Evolutionary conservation across 2,329 filamentous ascomycete genomes (phyloP).

Genomic region (Bisporella sp.): DNA sequence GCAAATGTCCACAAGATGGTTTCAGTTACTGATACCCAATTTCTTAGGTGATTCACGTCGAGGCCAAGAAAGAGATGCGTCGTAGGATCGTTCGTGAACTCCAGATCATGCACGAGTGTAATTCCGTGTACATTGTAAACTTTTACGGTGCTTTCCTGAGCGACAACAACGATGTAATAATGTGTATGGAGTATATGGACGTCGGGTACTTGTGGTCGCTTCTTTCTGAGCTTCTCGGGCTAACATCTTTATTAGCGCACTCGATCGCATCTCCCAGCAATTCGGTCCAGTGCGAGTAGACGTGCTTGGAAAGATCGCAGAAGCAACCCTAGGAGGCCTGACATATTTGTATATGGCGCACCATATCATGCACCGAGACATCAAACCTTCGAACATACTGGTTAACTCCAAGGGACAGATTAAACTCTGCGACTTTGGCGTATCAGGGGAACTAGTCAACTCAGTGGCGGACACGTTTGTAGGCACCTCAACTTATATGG

Average conservation of each 20-base stretch:
- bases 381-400: constrained; percentile 96
- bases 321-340: constrained; percentile 86
- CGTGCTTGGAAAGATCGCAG: constrained; percentile 94
- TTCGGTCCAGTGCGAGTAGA: constrained; percentile 95
- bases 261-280: constrained; percentile 88
- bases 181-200: constrained; percentile 99
- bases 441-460: constrained; percentile 96
- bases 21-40: not conserved
- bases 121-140: constrained; percentile 92
- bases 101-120: constrained; percentile 97
- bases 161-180: constrained; percentile 93
- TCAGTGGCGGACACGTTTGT: constrained; percentile 98
- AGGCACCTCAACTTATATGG: constrained; percentile 98
- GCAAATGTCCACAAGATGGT: not conserved
- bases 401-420: constrained; percentile 92
- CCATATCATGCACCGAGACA: constrained; percentile 98
- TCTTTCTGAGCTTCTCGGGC: constrained; percentile 3
- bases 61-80: constrained; percentile 93
- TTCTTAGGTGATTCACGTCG: constrained; percentile 85
- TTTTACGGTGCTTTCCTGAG: constrained; percentile 98
- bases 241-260: constrained; percentile 52
- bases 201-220: constrained; percentile 66
- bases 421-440: constrained; percentile 97
- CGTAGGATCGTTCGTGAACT: constrained; percentile 96
- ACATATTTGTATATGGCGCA: constrained; percentile 94